Conservation (phyloP, 306 rosid genomes). For the Prunus fruticosa region DNA sequence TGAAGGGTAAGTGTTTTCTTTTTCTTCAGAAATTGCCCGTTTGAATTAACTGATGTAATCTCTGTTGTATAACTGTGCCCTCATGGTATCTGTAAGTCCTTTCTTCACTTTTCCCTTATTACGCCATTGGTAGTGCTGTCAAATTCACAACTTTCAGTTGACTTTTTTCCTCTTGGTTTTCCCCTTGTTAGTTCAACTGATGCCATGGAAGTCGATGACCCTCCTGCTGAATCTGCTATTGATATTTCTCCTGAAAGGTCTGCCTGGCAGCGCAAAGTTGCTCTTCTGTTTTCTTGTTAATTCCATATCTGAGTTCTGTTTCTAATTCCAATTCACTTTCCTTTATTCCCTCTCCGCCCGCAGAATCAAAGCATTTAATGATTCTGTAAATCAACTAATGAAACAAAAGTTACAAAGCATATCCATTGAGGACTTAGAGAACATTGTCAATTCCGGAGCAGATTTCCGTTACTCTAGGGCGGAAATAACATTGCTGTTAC, state of each 20-base stretch:
- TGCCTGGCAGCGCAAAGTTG: conserved; percentile 6
- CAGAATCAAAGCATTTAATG: conserved; percentile 77
- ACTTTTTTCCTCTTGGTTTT: neutral
- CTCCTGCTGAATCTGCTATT: conserved; percentile 48
- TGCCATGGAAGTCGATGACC: conserved; percentile 71
- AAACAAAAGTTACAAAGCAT: conserved; percentile 58
- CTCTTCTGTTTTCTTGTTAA: conserved; percentile 13
- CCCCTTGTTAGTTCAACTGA: conserved; percentile 45
- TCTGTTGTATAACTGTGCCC: neutral
- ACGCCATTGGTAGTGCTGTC: neutral
- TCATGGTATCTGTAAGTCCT: neutral
- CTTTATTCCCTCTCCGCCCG: neutral
- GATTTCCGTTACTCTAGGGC: conserved; percentile 44
- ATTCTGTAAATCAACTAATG: conserved; percentile 84
- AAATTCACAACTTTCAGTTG: conserved; percentile 17
- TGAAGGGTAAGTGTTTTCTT: conserved; percentile 45
- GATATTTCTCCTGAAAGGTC: conserved; percentile 71
- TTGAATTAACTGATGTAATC: neutral
- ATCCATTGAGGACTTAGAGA: conserved; percentile 63
- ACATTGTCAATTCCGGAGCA: conserved; percentile 51
- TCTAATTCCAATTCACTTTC: conserved; percentile 11
- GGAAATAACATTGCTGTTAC: conserved; percentile 61
- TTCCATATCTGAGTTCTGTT: neutral
- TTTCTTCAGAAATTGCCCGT: neutral
- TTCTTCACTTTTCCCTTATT: neutral